phyloP scores from a whole-genome alignment of 345 rosid genomes.

The Carallia pectinifolia region DNA sequence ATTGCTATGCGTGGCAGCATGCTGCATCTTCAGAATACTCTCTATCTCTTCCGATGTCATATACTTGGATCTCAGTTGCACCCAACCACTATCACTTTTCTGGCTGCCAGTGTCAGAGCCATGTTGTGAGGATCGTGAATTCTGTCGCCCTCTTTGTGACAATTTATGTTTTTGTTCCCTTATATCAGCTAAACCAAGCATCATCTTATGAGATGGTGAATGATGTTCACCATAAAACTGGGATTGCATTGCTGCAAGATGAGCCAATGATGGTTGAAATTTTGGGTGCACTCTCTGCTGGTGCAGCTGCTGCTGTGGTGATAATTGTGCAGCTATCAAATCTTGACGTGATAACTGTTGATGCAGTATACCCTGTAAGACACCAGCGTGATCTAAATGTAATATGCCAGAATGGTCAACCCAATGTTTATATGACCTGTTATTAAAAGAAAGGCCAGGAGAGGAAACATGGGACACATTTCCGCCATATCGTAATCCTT shows the following conservation, averaged over 20 bases:
- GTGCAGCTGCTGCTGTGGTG: conserved; percentile 55
- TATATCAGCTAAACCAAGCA: conserved; percentile 49
- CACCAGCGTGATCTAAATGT: conserved; percentile 68
- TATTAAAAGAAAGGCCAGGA: conserved; percentile 68
- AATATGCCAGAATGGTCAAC: conserved; percentile 64
- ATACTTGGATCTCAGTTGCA: conserved; percentile 81
- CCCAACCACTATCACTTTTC: conserved; percentile 70
- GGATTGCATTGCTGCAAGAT: conserved; percentile 68
- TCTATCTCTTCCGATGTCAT: conserved; percentile 96
- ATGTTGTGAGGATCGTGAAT: conserved; percentile 62
- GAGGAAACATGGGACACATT: conserved; percentile 58
- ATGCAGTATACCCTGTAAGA: conserved; percentile 62
- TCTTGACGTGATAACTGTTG: conserved; percentile 68
- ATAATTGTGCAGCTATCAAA: conserved; percentile 53
- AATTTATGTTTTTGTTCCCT: conserved; percentile 72
- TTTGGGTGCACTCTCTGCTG: conserved; percentile 57
- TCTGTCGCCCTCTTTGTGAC: conserved; percentile 63
- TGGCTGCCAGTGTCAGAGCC: conserved; percentile 69
- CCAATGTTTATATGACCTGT: conserved; percentile 73
- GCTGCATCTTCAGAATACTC: conserved; percentile 97
- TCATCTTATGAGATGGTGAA: conserved; percentile 55
- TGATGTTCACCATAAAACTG: conserved; percentile 60
- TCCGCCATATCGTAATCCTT: conserved; percentile 57
- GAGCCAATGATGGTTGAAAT: conserved; percentile 64
- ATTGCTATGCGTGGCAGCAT: conserved; percentile 72